These are phyloP conservation scores for Olyra latifolia DNA, from an alignment of 176 grass and related monocot genomes.

Conservation along the genomic window DNA sequence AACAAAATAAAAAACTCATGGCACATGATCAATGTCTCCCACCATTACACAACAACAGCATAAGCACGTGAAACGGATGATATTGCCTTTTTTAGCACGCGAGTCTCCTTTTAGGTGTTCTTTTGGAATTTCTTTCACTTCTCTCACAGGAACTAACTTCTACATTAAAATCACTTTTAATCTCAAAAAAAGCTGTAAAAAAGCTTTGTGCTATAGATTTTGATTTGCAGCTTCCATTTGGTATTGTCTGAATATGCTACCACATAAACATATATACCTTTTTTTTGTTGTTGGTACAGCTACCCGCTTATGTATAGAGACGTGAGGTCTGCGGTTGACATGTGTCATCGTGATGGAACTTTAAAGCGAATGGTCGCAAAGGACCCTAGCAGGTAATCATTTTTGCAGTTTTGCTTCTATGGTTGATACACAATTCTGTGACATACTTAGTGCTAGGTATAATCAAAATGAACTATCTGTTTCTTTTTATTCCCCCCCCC, in stretches of 20 bases:
- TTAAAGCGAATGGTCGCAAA: conserved; percentile 90
- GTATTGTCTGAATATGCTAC: neutral
- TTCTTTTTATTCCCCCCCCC: neutral
- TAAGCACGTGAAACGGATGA: neutral
- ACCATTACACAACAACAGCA: conserved; percentile 1
- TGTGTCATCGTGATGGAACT: conserved; percentile 96
- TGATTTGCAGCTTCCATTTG: neutral
- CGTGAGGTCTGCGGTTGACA: conserved; percentile 92
- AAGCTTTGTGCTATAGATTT: neutral
- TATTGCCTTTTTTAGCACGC: neutral
- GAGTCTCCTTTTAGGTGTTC: neutral
- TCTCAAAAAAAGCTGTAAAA: neutral
- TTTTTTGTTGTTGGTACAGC: conserved; percentile 41
- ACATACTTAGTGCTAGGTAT: conserved; percentile 3
- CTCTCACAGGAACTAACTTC: neutral
- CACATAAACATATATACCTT: neutral
- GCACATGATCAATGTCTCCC: neutral
- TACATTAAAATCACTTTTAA: neutral
- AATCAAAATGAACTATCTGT: neutral
- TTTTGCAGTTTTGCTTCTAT: conserved; percentile 15
- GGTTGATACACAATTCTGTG: neutral
- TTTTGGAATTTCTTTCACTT: conserved; percentile 13
- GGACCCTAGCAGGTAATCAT: conserved; percentile 79
- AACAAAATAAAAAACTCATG: neutral
- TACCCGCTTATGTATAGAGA: conserved; percentile 89